phyloP scores from a whole-genome alignment of 2,329 filamentous ascomycete genomes.

The Thelonectria rubi region DNA sequence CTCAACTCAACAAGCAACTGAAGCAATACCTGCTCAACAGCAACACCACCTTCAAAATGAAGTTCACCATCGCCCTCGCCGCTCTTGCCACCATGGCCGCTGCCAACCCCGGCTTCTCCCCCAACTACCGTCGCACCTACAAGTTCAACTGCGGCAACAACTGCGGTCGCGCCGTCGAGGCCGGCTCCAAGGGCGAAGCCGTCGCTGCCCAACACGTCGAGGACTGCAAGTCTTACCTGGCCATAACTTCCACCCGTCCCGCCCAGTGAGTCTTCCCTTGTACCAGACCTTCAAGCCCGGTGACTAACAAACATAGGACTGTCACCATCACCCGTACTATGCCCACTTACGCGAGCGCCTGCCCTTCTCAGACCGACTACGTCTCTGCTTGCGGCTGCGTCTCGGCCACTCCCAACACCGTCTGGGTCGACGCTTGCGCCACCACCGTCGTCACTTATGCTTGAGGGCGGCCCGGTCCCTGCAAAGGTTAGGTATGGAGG shows the following conservation, averaged over 20 bases:
- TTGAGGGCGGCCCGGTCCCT: not conserved
- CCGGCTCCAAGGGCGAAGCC: not conserved
- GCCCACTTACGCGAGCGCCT: not conserved
- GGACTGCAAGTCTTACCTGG: constrained; percentile 1
- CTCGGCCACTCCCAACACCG: not conserved
- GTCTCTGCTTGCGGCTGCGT: not conserved
- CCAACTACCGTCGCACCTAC: not conserved
- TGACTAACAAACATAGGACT: not conserved
- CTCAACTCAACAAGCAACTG: not conserved
- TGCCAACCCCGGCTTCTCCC: not conserved
- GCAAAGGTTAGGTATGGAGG: not conserved
- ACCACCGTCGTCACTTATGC: not conserved
- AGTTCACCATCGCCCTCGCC: constrained; percentile 3
- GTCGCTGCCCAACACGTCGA: constrained; percentile 1
- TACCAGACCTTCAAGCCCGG: not conserved
- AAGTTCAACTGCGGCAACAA: not conserved
- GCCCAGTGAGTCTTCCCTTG: not conserved
- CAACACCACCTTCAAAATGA: not conserved
- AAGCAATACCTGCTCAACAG: not conserved
- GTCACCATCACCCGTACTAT: not conserved
- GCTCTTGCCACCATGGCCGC: not conserved
- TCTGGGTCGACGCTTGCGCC: not conserved
- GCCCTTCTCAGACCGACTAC: not conserved
- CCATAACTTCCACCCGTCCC: not conserved
- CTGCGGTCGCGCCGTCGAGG: not conserved